phyloP scores from a whole-genome alignment of 352 stramenopile genomes.

The Phytophthora megakarya region DNA sequence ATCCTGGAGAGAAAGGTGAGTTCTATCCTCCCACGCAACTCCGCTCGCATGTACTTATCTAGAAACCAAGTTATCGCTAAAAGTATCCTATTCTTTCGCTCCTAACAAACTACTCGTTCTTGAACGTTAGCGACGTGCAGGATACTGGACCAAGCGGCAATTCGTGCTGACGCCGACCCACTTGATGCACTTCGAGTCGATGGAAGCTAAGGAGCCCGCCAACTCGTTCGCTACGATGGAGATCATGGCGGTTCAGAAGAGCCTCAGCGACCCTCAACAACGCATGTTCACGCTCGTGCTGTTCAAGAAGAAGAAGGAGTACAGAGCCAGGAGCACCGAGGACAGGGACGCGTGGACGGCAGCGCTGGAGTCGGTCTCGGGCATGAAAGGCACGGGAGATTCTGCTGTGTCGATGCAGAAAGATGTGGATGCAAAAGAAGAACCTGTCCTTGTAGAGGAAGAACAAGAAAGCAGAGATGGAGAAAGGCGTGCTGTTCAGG shows the following conservation, averaged over 20 bases:
- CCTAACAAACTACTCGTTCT: not conserved
- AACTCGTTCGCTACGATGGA: conserved; percentile 67
- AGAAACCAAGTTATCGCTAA: conserved; percentile 10
- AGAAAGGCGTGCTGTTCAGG: conserved; percentile 17
- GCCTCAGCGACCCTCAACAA: conserved; percentile 43
- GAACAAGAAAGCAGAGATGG: conserved; percentile 16
- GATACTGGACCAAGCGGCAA: conserved; percentile 82
- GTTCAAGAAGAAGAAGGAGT: conserved; percentile 84
- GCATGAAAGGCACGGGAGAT: conserved; percentile 47
- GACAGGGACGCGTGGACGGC: conserved; percentile 75
- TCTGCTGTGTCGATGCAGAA: conserved; percentile 16
- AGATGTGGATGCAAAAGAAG: conserved; percentile 1
- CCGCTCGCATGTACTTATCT: not conserved
- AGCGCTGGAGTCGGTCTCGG: conserved; percentile 64
- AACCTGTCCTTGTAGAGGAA: not conserved
- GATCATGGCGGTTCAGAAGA: conserved; percentile 61
- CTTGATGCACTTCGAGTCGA: conserved; percentile 72
- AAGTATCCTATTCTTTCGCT: conserved; percentile 4
- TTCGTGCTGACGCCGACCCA: conserved; percentile 73
- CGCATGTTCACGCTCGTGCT: conserved; percentile 62
- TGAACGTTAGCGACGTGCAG: conserved; percentile 56
- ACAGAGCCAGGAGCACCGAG: conserved; percentile 54
- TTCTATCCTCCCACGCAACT: not conserved
- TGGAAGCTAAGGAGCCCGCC: conserved; percentile 44
- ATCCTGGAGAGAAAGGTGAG: conserved; percentile 66